Base-by-base conservation (phyloP, 1,139 yeast species). In the Saccharomyces hybrid region DNA sequence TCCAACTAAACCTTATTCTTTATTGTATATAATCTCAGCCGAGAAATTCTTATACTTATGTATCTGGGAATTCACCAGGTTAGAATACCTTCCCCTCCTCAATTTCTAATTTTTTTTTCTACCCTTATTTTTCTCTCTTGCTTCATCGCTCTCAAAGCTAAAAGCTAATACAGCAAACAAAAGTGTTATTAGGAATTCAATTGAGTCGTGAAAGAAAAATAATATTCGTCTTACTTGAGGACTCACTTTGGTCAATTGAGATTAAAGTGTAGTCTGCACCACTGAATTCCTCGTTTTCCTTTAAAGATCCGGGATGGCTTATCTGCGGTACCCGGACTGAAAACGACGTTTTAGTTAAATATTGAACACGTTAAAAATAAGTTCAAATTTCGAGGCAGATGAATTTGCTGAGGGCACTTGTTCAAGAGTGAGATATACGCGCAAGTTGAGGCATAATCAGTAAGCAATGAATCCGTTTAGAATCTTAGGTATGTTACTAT, bases 401-500 rank as follows among this genome's bases (percentile, higher is more conserved):
- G 2, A 9, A 16, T 38, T 38, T 19, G 25, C 25, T 38, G 44
- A 3, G 11, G 19, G 25, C 9, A n/a, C 47, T 16, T 16, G 9
- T 31, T 26, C 26, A 13, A n/a, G 26, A 16, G 29, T 14, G 38
- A 31, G 25, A 19, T n/a, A 67, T 16, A 38, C 44, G 25, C 44
- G 11, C 19, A 38, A 38, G n/a, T 38, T n/a, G 25, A 11, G n/a
- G 25, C 25, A 19, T 19, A 38, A 16, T 38, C 25, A 31, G 16
- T 23, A 7, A 19, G 47, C 62, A 68, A 57, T 73, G 60, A 74
- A 82, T 66, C 74, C 81, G 57, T 82, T 82, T 67, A 76, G 85
- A 65, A 71, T 82, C 11, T 60, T 68, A 53, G 80, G 51, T 49
- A 48, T 46, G 52, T 49, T 2, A 38, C 11, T 6, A 38, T 19